phyloP scores from a whole-genome alignment of 2,329 filamentous ascomycete genomes.

The Cladorrhinum sp. region DNA sequence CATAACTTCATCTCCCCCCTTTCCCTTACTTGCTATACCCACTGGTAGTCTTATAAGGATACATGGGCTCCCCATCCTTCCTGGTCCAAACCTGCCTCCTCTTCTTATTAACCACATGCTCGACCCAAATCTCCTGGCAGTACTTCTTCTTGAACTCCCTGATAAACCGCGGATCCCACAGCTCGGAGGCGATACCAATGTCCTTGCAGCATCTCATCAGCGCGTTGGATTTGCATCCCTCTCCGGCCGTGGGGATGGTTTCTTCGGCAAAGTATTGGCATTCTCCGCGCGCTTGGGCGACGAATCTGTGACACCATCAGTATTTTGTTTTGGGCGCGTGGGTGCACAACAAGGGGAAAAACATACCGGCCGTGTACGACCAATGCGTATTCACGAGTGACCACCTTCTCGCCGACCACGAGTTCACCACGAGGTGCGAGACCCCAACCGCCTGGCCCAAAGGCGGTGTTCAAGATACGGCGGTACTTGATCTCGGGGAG shows the following conservation, averaged over 20 bases:
- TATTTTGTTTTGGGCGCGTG: neutral
- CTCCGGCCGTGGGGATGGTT: constrained; percentile 87
- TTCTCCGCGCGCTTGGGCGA: constrained; percentile 89
- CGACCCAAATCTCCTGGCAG: constrained; percentile 81
- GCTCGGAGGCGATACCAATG: constrained; percentile 85
- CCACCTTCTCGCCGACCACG: constrained; percentile 74
- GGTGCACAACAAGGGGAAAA: neutral
- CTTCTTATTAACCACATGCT: constrained; percentile 84
- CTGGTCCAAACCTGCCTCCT: constrained; percentile 82
- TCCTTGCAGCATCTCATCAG: constrained; percentile 99
- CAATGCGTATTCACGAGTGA: constrained; percentile 89
- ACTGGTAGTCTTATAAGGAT: constrained; percentile 49
- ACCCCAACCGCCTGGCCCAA: constrained; percentile 95
- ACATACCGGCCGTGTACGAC: constrained; percentile 81
- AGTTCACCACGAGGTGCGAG: constrained; percentile 83
- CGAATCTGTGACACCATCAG: too few relatives aligned
- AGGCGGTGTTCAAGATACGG: constrained; percentile 81
- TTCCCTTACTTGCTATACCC: neutral
- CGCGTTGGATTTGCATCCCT: constrained; percentile 97
- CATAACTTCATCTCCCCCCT: neutral
- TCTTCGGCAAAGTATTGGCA: constrained; percentile 90
- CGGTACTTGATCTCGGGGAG: constrained; percentile 98
- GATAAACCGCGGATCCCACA: constrained; percentile 95
- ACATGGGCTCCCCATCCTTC: constrained; percentile 73
- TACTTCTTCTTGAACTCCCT: constrained; percentile 73